These are phyloP conservation scores for Pseudopithomyces maydicus DNA, from an alignment of 2,329 filamentous ascomycete species.

Conservation along the genomic window DNA sequence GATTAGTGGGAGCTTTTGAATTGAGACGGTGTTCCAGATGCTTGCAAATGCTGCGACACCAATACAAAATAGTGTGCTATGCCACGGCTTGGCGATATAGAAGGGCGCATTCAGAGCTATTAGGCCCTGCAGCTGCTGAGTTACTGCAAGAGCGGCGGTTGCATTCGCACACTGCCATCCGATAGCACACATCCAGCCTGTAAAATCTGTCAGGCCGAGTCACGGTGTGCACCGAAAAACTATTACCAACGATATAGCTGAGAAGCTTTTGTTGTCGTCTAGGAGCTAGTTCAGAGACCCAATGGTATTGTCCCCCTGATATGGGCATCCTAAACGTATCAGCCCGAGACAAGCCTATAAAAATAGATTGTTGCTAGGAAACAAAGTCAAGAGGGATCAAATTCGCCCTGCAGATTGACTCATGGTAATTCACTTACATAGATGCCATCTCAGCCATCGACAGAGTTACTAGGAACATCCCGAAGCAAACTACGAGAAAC, in stretches of 20 bases:
- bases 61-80: conserved; percentile 54
- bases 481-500: conserved; percentile 26
- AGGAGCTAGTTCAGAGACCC: conserved; percentile 43
- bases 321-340: conserved; percentile 20
- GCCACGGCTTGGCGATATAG: conserved; percentile 50
- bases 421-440: conserved; percentile 25
- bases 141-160: conserved; percentile 22
- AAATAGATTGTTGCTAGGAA: too few relatives aligned
- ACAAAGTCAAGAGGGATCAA: too few relatives aligned
- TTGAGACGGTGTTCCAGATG: conserved; percentile 49
- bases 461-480: conserved; percentile 23
- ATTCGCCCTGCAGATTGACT: too few relatives aligned
- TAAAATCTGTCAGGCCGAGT: background rate
- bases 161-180: conserved; percentile 45
- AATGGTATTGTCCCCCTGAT: conserved; percentile 35
- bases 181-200: conserved; percentile 46
- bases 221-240: background rate
- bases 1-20: conserved; percentile 48
- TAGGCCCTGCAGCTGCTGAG: conserved; percentile 29
- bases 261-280: conserved; percentile 42
- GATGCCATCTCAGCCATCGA: conserved; percentile 39
- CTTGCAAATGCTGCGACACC: conserved; percentile 44
- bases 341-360: background rate
- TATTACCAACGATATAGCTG: conserved; percentile 35
- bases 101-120: conserved; percentile 41